Conservation (phyloP, 2,329 filamentous ascomycete genomes). For the Blastomyces parvus region DNA sequence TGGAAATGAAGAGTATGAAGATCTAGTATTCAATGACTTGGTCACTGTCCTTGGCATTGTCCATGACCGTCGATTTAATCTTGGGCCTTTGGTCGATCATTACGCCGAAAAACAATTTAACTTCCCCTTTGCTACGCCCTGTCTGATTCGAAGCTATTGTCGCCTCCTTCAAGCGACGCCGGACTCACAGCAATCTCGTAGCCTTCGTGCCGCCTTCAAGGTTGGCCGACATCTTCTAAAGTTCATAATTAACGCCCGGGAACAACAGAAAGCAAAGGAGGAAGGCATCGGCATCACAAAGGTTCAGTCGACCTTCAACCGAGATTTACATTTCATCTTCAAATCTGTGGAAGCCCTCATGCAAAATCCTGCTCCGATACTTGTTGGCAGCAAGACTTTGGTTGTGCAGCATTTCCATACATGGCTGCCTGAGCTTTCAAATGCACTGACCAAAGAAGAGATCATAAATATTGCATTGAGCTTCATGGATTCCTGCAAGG, state of each 20-base stretch:
- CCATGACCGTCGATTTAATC: conserved; percentile 85
- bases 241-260: conserved; percentile 83
- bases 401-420: conserved; percentile 94
- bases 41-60: conserved; percentile 88
- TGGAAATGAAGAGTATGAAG: conserved; percentile 86
- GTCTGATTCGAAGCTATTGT: conserved; percentile 76
- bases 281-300: conserved; percentile 75
- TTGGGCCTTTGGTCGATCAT: conserved; percentile 80
- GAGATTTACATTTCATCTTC: conserved; percentile 78
- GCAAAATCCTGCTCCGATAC: conserved; percentile 70
- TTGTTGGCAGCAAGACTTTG: conserved; percentile 90
- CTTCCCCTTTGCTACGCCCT: conserved; percentile 84
- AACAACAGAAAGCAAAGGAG: conserved; percentile 81
- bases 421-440: conserved; percentile 85
- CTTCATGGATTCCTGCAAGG: conserved; percentile 82
- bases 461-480: conserved; percentile 85
- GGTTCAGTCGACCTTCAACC: conserved; percentile 61
- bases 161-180: conserved; percentile 72
- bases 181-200: conserved; percentile 72
- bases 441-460: conserved; percentile 68
- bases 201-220: conserved; percentile 84
- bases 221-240: conserved; percentile 87
- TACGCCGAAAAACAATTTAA: conserved; percentile 85
- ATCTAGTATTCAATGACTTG: conserved; percentile 80
- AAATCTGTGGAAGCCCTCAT: conserved; percentile 83